A percentile compares a stretch with the other conserved stretches of the same genome.
Evolutionary conservation across 805 yeast genomes (phyloP).

Genomic region (Ogataea ramenticola): DNA sequence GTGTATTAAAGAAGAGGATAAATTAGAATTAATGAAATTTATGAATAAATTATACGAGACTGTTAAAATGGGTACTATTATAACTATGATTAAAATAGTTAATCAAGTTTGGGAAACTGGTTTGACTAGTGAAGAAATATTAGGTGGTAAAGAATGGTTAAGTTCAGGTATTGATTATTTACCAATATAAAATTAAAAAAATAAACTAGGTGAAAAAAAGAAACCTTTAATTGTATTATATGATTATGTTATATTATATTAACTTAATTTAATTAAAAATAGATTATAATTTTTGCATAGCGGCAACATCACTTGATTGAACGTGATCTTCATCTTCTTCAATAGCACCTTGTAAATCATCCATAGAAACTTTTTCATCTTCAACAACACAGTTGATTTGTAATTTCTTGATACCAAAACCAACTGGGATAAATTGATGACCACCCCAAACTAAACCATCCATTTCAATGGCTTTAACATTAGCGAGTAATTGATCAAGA

Average conservation of each 20-base stretch:
- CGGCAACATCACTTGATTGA: conserved; percentile 98
- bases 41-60: conserved; percentile 37
- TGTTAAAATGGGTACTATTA: conserved; percentile 49
- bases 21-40: conserved; percentile 22
- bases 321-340: conserved; percentile 98
- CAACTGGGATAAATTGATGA: conserved; percentile 91
- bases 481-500: conserved; percentile 78
- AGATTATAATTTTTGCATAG: conserved; percentile 91
- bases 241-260: no score
- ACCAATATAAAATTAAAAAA: conserved; percentile 24
- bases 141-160: conserved; percentile 38
- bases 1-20: conserved; percentile 28
- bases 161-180: conserved; percentile 45
- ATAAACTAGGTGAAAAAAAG: neutral
- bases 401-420: conserved; percentile 99
- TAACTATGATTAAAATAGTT: conserved; percentile 34
- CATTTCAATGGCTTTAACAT: conserved; percentile 75
- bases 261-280: no score
- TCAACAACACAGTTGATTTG: conserved; percentile 98
- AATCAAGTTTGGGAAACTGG: conserved; percentile 41
- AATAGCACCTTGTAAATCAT: conserved; percentile 69
- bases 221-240: neutral
- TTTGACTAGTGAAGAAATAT: conserved; percentile 33
- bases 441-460: conserved; percentile 99
- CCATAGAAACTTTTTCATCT: conserved; percentile 92